Evolutionary conservation across 2,329 filamentous ascomycete genomes (phyloP).

Genomic region (Sporothrix dimorphospora): DNA sequence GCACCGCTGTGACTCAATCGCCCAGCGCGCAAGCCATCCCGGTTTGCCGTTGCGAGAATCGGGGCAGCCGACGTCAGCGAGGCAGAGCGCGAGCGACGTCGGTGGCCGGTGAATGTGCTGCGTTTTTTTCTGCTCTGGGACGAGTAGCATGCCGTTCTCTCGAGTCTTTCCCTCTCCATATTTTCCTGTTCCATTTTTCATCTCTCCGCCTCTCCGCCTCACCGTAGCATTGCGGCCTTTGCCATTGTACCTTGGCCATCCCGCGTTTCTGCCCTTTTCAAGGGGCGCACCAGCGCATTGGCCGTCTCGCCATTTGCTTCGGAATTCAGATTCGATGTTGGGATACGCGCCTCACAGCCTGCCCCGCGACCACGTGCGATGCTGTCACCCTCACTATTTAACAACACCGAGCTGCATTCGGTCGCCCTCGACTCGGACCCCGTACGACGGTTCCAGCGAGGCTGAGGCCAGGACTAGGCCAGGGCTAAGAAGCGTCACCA

Average conservation of each 20-base stretch:
- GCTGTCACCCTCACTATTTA: neutral
- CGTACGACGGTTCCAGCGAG: neutral
- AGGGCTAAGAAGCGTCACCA: neutral
- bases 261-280: neutral
- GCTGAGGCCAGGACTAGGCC: neutral
- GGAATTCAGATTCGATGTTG: neutral
- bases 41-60: constrained; percentile 23
- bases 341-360: constrained; percentile 1
- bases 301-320: neutral
- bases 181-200: neutral
- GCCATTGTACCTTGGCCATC: neutral
- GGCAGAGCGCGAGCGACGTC: constrained; percentile 7
- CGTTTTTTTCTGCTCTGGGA: constrained; percentile 14
- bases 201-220: neutral
- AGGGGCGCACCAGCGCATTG: neutral
- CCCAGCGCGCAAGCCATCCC: neutral
- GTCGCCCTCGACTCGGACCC: neutral
- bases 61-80: constrained; percentile 2
- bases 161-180: neutral
- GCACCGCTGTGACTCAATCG: constrained; percentile 14
- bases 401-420: constrained; percentile 12
- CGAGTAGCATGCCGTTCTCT: neutral
- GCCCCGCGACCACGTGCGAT: neutral
- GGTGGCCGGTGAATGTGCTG: constrained; percentile 7
- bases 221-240: constrained; percentile 6